These are phyloP conservation scores for Zygosaccharomyces rouxii DNA, from an alignment of 805 yeast species.

Conservation along the genomic window DNA sequence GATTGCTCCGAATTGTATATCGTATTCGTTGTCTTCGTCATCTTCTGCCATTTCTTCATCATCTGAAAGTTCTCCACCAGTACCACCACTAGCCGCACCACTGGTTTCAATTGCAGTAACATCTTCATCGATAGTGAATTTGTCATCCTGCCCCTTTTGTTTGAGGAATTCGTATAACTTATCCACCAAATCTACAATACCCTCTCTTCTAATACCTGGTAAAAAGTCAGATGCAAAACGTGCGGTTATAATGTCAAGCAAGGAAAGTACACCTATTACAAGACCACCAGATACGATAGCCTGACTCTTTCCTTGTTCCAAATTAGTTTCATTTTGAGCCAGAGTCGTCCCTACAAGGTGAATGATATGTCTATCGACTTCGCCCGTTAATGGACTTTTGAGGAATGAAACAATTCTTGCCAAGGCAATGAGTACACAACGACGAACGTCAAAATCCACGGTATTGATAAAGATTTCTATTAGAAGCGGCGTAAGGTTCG, in stretches of 20 bases:
- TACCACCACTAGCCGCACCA: conserved; percentile 18
- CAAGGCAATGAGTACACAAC: conserved; percentile 50
- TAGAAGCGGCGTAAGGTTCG: conserved; percentile 48
- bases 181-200: conserved; percentile 35
- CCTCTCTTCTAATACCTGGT: conserved; percentile 61
- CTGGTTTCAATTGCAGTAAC: conserved; percentile 6
- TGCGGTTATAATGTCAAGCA: conserved; percentile 43
- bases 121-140: conserved; percentile 15
- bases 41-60: conserved; percentile 25
- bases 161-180: conserved; percentile 9
- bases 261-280: conserved; percentile 48
- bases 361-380: conserved; percentile 38
- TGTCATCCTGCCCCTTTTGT: conserved; percentile 22
- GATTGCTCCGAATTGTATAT: conserved; percentile 28
- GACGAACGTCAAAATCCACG: conserved; percentile 61
- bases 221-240: conserved; percentile 44
- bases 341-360: conserved; percentile 56
- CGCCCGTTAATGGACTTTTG: conserved; percentile 30
- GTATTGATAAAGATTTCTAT: conserved; percentile 67
- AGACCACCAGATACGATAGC: conserved; percentile 21
- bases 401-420: conserved; percentile 47
- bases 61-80: conserved; percentile 16
- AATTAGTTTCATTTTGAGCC: conserved; percentile 45
- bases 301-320: conserved; percentile 17
- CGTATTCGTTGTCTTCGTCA: conserved; percentile 30